phyloP scores from a whole-genome alignment of 805 yeast genomes.

The Cyberlindnera galapagoensis region DNA sequence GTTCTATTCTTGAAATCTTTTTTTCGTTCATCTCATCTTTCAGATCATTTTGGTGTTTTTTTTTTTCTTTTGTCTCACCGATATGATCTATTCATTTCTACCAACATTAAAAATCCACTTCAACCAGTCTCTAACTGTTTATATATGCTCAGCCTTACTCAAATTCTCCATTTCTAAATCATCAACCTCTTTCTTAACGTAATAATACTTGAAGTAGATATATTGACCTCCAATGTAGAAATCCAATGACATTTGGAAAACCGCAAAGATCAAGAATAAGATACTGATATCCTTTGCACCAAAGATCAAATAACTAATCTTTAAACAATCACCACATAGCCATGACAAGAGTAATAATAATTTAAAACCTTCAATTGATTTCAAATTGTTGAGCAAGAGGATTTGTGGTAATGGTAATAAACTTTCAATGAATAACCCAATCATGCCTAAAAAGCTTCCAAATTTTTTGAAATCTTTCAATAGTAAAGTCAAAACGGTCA shows the following conservation, averaged over 20 bases:
- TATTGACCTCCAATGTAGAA: conserved; percentile 68
- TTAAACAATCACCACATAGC: conserved; percentile 84
- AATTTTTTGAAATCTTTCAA: conserved; percentile 32
- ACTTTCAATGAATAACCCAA: conserved; percentile 67
- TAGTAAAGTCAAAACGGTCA: conserved; percentile 31
- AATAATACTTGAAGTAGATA: conserved; percentile 49
- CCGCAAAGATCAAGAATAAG: conserved; percentile 62
- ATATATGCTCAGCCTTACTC: too few species aligned
- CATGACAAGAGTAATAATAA: conserved; percentile 70
- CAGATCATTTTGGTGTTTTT: too few species aligned
- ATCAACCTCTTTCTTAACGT: too few species aligned
- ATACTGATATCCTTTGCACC: conserved; percentile 67
- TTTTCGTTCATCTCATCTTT: too few species aligned
- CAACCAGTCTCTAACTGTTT: too few species aligned
- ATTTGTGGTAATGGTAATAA: conserved; percentile 74
- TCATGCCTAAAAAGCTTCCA: conserved; percentile 48
- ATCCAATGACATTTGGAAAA: conserved; percentile 74
- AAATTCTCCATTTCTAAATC: too few species aligned
- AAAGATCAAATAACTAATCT: conserved; percentile 64
- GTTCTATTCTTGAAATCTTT: too few species aligned
- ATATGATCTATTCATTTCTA: too few species aligned
- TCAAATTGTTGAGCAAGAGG: conserved; percentile 55
- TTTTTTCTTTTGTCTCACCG: too few species aligned
- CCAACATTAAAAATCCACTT: too few species aligned
- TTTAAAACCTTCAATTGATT: conserved; percentile 74